Evolutionary conservation across 1,139 yeast species (phyloP).

Genomic region (Lodderomyces jiufengensis): DNA sequence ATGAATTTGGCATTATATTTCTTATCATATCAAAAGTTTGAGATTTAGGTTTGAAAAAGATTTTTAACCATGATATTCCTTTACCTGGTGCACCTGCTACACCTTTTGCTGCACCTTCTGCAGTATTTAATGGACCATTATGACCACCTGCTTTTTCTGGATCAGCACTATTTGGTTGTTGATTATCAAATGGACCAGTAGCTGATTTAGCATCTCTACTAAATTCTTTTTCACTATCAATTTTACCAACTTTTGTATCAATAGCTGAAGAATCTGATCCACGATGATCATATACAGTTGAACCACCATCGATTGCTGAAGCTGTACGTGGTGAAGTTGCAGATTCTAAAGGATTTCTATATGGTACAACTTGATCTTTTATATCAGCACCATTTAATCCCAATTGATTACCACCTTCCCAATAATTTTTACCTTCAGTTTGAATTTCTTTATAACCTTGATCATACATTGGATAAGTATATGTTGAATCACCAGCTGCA

Average conservation of each 20-base stretch:
- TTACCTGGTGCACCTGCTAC: conserved; percentile 16
- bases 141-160: conserved; percentile 15
- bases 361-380: conserved; percentile 26
- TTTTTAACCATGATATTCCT: conserved; percentile 30
- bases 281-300: conserved; percentile 4
- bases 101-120: conserved; percentile 7
- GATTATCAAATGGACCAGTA: conserved; percentile 12
- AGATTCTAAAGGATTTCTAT: conserved; percentile 8
- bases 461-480: conserved; percentile 53
- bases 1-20: conserved; percentile 35
- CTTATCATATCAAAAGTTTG: conserved; percentile 40
- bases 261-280: conserved; percentile 13
- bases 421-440: conserved; percentile 49
- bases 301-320: conserved; percentile 5
- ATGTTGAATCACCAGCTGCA: conserved; percentile 51
- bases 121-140: conserved; percentile 7
- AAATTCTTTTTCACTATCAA: conserved; percentile 18
- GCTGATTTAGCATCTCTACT: conserved; percentile 2
- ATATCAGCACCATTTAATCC: conserved; percentile 26
- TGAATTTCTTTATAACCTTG: conserved; percentile 60
- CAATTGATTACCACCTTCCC: conserved; percentile 46
- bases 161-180: conserved; percentile 6
- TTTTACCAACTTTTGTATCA: conserved; percentile 14
- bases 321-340: conserved; percentile 5
- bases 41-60: conserved; percentile 40